Percentiles rank a stretch among this genome's conserved stretches.
phyloP scores from a whole-genome alignment of 768 basidiomycete species.

The Fomitopsis serialis region DNA sequence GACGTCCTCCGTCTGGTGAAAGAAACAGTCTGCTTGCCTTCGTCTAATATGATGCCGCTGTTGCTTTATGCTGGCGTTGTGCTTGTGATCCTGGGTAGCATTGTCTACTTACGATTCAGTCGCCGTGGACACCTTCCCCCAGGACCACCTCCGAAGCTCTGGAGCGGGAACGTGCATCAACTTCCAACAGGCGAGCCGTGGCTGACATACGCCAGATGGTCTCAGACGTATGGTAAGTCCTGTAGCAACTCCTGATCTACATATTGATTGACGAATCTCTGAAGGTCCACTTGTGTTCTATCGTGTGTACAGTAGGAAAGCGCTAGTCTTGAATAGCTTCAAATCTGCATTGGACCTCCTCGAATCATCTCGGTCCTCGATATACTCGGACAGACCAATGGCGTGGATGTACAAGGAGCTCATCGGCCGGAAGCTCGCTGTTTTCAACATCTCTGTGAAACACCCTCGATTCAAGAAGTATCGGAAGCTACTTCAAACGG shows the following conservation, averaged over 20 bases:
- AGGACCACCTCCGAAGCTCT: not conserved
- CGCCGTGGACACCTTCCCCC: no score
- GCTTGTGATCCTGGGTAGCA: no score
- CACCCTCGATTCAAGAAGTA: constrained; percentile 17
- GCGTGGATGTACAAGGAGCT: constrained; percentile 32
- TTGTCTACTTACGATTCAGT: no score
- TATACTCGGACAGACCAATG: constrained; percentile 29
- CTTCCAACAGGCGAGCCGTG: not conserved
- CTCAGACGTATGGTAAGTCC: not conserved
- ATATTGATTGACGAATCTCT: not conserved
- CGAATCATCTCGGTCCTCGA: constrained; percentile 16
- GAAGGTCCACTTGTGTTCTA: constrained; percentile 26
- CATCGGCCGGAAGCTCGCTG: constrained; percentile 17
- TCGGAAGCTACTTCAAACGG: constrained; percentile 24
- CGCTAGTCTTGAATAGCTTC: constrained; percentile 25
- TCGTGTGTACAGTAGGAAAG: constrained; percentile 18
- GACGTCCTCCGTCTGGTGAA: no score
- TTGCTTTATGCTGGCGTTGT: no score
- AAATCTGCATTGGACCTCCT: constrained; percentile 24
- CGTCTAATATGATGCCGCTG: no score
- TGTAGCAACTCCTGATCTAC: not conserved
- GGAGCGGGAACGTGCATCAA: not conserved
- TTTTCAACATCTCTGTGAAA: not conserved
- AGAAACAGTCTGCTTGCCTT: no score
- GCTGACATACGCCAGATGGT: not conserved